Evolutionary conservation across 352 stramenopile species (phyloP).

Genomic region (Phytophthora sp.): DNA sequence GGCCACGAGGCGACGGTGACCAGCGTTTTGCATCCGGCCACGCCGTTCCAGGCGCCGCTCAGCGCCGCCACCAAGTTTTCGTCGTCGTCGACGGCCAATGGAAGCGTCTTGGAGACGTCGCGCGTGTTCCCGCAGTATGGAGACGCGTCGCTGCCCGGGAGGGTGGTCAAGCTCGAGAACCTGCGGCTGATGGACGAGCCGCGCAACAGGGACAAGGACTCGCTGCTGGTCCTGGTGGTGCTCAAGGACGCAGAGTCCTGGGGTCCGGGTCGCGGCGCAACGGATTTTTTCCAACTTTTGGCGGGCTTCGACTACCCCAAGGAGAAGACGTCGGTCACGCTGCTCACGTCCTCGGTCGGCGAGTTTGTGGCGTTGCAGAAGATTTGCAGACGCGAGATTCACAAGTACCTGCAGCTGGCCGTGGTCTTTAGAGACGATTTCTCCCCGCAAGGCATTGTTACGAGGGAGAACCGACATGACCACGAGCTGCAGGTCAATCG

Average conservation of each 20-base stretch:
- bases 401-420: conserved; percentile 21
- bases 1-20: background rate
- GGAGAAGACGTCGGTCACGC: conserved; percentile 28
- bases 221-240: conserved; percentile 26
- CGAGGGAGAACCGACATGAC: conserved; percentile 32
- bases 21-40: conserved; percentile 11
- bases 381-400: conserved; percentile 14
- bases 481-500: conserved; percentile 31
- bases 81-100: background rate
- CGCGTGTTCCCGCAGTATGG: conserved; percentile 23
- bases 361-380: conserved; percentile 28
- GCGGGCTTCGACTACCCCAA: conserved; percentile 31
- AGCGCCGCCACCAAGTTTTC: background rate
- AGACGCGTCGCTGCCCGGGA: background rate
- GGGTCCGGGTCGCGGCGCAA: conserved; percentile 16
- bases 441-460: background rate
- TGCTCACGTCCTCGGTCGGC: conserved; percentile 39
- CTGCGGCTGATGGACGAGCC: background rate
- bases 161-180: conserved; percentile 11
- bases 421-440: conserved; percentile 47
- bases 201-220: conserved; percentile 12
- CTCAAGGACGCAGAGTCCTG: conserved; percentile 34
- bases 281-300: conserved; percentile 38
- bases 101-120: background rate
- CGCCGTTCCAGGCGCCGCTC: conserved; percentile 4